Evolutionary conservation across 23 red algal species (phyloP), one percentile per base, ranked within the genome.

Genomic region (Chondrus crispus): DNA sequence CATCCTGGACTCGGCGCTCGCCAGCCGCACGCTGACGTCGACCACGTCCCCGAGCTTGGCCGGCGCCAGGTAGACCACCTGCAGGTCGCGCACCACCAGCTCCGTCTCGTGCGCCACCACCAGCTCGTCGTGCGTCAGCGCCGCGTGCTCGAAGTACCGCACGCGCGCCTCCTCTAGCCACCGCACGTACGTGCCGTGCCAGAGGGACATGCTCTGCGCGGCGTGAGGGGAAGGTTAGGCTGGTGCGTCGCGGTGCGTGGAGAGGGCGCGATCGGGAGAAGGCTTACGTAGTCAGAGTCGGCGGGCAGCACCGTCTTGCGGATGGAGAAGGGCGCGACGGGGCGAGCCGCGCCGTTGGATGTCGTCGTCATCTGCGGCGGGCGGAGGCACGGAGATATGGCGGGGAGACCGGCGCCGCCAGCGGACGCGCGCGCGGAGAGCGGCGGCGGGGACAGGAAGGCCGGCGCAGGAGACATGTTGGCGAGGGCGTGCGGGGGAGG

Each of bases 241-340:
- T 16, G 66, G 36, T 12, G 14, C 24, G 36, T 12, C 36, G 22
- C 36, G 22, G 24, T 12, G 28, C 36, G 66, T 72, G 36, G 36
- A 72, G 66, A 38, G 66, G 24, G 44, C 19, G 38, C n/a, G 8
- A 38, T 46, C n/a, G 9, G 26, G 71, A 42, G 12, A 37, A 20
- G 38, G 44, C 71, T 10, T 77, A 77, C 71, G 44, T 77, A 77
- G 44, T 77, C 71, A 44, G 71, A 39, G 28, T 77, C 71, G 44
- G 71, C 71, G 28, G 71, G 71, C 71, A 77, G 32, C 29, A 77
- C 71, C 7, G 71, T 77, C 43, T 77, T 77, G 38, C 13, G 44
- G 44, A 77, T 77, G 37, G 26, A 24, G 71, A 77, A 77, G 10
- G 38, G 60, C 26, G 8, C 18, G 18, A 32, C 1, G 60, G 60